A percentile compares a stretch with the other conserved stretches of the same genome.
Evolutionary conservation across 1,284 basidiomycete genomes (phyloP).

Genomic region (Trametes versicolor): DNA sequence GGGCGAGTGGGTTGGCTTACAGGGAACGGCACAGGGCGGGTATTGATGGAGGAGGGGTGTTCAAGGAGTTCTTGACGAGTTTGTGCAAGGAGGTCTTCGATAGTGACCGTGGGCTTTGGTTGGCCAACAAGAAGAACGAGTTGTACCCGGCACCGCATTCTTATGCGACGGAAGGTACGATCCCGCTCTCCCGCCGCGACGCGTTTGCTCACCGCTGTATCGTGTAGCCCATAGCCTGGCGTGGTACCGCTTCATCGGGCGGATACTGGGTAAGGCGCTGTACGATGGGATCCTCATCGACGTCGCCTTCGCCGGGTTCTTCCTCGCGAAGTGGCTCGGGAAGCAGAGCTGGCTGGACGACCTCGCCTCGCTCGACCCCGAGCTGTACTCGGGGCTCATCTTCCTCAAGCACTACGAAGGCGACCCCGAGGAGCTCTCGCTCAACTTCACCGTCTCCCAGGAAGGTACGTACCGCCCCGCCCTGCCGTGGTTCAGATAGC

Average conservation of each 20-base stretch:
- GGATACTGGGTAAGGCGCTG: constrained; percentile 94
- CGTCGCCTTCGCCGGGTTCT: constrained; percentile 95
- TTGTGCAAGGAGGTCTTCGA: constrained; percentile 95
- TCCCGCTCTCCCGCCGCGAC: constrained; percentile 13
- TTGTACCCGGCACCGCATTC: constrained; percentile 94
- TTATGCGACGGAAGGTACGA: constrained; percentile 86
- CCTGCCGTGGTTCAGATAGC: too few relatives aligned
- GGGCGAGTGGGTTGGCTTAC: constrained; percentile 9
- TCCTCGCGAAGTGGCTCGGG: constrained; percentile 94
- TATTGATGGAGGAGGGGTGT: constrained; percentile 96
- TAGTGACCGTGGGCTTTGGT: constrained; percentile 93
- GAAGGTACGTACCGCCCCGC: constrained; percentile 87
- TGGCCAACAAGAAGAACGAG: constrained; percentile 90
- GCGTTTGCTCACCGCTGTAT: background rate
- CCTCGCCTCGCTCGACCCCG: constrained; percentile 89
- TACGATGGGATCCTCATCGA: constrained; percentile 98
- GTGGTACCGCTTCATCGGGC: constrained; percentile 96
- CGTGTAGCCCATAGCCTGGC: constrained; percentile 80
- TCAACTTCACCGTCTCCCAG: constrained; percentile 91
- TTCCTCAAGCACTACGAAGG: constrained; percentile 94
- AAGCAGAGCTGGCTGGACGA: constrained; percentile 92
- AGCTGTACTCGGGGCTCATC: constrained; percentile 92
- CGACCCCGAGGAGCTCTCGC: constrained; percentile 89
- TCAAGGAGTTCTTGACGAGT: constrained; percentile 97
- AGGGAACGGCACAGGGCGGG: constrained; percentile 65